phyloP scores from a whole-genome alignment of 768 basidiomycete species.

The Candolleomyces eurysporus region DNA sequence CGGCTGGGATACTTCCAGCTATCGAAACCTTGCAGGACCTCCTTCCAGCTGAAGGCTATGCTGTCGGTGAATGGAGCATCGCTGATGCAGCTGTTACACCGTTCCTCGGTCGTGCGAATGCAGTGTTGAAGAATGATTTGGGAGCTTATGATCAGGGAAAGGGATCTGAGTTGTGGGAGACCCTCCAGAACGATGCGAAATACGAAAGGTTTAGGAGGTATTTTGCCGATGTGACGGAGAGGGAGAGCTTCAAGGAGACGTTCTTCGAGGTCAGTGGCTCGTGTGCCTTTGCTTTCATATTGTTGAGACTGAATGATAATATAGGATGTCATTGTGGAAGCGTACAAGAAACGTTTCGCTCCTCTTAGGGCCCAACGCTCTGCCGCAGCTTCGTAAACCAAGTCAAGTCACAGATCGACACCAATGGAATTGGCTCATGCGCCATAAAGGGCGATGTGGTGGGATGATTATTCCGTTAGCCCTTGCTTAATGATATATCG shows the following conservation, averaged over 20 bases:
- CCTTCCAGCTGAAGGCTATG: slow-evolving; percentile 47
- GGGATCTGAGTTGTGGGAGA: slow-evolving; percentile 42
- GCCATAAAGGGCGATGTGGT: too few species aligned
- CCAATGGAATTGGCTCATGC: too few species aligned
- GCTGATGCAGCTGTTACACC: slow-evolving; percentile 64
- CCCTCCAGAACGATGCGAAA: slow-evolving; percentile 40
- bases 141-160: slow-evolving; percentile 49
- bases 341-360: too few species aligned
- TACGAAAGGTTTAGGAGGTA: slow-evolving; percentile 54
- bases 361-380: too few species aligned
- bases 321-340: too few species aligned
- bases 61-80: slow-evolving; percentile 45
- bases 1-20: slow-evolving; percentile 38
- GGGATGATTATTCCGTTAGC: too few species aligned
- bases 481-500: too few species aligned
- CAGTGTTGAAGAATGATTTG: slow-evolving; percentile 46
- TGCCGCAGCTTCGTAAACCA: too few species aligned
- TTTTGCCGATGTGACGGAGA: slow-evolving; percentile 40
- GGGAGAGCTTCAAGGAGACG: slow-evolving; percentile 54
- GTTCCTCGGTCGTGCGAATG: slow-evolving; percentile 54
- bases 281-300: too few species aligned
- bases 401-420: too few species aligned
- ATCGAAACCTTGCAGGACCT: slow-evolving; percentile 49
- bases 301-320: too few species aligned
- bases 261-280: slow-evolving; percentile 47